phyloP scores from a whole-genome alignment of 768 basidiomycete genomes.

The Cytidiella melzeri region DNA sequence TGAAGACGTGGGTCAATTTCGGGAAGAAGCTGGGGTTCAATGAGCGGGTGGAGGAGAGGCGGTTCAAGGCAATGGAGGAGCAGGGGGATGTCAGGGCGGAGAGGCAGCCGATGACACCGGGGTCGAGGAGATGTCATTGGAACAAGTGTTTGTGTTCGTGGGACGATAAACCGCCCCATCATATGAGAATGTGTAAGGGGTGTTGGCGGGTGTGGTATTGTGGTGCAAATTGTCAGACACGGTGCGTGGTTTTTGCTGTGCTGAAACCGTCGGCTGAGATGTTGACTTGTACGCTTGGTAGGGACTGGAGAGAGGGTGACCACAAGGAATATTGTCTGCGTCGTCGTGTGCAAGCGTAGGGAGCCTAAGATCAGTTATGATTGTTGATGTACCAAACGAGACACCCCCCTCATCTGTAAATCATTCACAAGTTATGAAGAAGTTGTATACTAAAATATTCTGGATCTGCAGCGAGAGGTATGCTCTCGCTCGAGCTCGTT shows the following conservation, averaged over 20 bases:
- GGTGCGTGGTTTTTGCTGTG: neutral
- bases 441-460: no score
- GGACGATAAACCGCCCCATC: neutral
- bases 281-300: neutral
- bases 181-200: neutral
- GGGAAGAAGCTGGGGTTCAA: neutral
- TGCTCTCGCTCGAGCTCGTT: no score
- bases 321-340: neutral
- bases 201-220: neutral
- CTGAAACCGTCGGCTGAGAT: neutral
- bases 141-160: neutral
- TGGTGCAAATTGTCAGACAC: neutral
- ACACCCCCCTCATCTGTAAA: no score
- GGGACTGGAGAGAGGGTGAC: neutral
- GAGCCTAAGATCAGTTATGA: no score
- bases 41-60: neutral
- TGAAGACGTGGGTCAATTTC: neutral
- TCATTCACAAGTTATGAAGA: no score
- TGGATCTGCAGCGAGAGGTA: no score
- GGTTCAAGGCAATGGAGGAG: neutral
- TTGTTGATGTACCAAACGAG: no score
- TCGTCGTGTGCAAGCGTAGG: neutral
- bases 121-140: neutral
- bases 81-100: neutral
- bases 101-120: neutral